phyloP scores from a whole-genome alignment of 805 yeast genomes.

The Cephaloascus fragrans region DNA sequence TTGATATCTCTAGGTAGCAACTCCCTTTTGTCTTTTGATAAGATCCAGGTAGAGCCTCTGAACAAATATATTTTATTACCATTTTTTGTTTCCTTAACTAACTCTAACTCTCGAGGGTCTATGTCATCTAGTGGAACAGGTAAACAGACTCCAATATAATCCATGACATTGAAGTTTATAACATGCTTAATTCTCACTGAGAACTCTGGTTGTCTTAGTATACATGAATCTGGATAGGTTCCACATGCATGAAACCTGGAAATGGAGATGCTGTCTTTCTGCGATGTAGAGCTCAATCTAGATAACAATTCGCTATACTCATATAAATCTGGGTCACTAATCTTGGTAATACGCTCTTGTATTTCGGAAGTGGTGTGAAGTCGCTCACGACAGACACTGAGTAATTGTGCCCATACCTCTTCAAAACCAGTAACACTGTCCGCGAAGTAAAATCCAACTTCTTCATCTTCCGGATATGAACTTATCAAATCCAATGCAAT shows the following conservation, averaged over 20 bases:
- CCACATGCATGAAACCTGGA: constrained; percentile 4
- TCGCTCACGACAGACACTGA: constrained; percentile 9
- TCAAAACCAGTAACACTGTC: constrained; percentile 42
- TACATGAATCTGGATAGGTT: not conserved
- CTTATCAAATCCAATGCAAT: constrained; percentile 20
- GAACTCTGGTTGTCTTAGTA: constrained; percentile 7
- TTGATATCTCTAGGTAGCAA: constrained; percentile 24
- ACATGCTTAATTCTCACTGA: constrained; percentile 22
- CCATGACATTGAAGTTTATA: constrained; percentile 25
- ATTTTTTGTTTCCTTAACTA: constrained; percentile 8
- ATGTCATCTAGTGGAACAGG: constrained; percentile 13
- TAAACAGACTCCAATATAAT: constrained; percentile 16
- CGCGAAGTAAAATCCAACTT: constrained; percentile 27
- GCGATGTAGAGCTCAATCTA: not conserved
- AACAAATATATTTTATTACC: constrained; percentile 15
- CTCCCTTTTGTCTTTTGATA: constrained; percentile 14
- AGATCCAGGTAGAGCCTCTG: constrained; percentile 17
- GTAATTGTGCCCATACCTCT: constrained; percentile 35
- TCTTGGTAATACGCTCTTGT: constrained; percentile 1
- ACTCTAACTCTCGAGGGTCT: constrained; percentile 2
- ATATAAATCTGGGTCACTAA: not conserved
- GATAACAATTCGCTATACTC: not conserved
- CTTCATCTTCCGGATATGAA: constrained; percentile 30
- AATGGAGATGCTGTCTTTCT: not conserved
- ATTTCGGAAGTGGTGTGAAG: not conserved